Evolutionary conservation across 73 alveolate genomes (phyloP).

Genomic region (Blepharisma stoltei): DNA sequence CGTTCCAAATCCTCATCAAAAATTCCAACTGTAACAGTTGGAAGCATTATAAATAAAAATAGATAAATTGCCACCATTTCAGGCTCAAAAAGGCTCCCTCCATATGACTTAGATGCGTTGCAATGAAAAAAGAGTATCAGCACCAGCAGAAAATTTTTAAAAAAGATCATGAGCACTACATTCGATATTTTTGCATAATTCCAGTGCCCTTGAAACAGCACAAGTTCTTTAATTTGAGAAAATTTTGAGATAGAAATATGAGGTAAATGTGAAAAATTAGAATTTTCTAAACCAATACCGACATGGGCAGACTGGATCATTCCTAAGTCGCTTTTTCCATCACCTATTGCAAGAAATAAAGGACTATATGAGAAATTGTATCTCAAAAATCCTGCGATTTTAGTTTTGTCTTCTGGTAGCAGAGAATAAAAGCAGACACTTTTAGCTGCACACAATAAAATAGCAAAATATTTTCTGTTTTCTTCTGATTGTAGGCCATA

Average conservation of each 20-base stretch:
- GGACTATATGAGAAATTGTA: slow-evolving; percentile 7
- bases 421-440: not conserved
- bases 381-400: not conserved
- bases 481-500: not conserved
- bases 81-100: too few species aligned
- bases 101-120: too few species aligned
- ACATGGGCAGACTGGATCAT: slow-evolving; percentile 9
- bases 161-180: not conserved
- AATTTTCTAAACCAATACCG: not conserved
- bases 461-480: not conserved
- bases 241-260: not conserved
- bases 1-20: too few species aligned
- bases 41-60: too few species aligned
- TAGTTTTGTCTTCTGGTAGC: slow-evolving; percentile 14
- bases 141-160: not conserved
- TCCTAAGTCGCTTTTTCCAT: slow-evolving; percentile 16
- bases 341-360: not conserved
- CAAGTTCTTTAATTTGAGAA: not conserved
- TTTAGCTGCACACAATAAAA: slow-evolving; percentile 2
- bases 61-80: too few species aligned
- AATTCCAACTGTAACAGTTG: too few species aligned
- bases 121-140: too few species aligned
- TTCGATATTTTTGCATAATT: not conserved
- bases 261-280: not conserved
- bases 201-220: not conserved